These are phyloP conservation scores for Rhodotorula sphaerocarpa DNA, from an alignment of 768 basidiomycete genomes.

Conservation along the genomic window DNA sequence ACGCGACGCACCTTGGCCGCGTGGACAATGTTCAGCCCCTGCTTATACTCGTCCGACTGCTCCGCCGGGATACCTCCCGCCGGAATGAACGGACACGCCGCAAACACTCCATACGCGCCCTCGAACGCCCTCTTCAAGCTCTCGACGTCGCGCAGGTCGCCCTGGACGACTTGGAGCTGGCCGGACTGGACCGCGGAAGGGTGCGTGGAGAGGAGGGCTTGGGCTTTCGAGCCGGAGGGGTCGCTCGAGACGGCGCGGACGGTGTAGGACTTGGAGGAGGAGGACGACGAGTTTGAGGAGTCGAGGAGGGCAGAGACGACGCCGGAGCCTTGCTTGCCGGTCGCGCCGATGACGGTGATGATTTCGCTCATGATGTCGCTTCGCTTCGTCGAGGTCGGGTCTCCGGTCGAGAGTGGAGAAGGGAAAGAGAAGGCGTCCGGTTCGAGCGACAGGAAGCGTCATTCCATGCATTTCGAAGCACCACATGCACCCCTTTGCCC, in stretches of 20 bases:
- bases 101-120: slow-evolving; percentile 5
- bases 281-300: not conserved
- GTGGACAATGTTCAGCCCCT: slow-evolving; percentile 15
- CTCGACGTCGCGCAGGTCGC: not conserved
- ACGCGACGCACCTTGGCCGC: slow-evolving; percentile 14
- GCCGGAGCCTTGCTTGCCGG: slow-evolving; percentile 16
- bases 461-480: too few relatives aligned
- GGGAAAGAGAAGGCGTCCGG: not conserved
- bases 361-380: not conserved
- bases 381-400: too few relatives aligned
- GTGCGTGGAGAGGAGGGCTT: slow-evolving; percentile 2
- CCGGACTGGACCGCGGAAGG: not conserved
- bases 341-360: slow-evolving; percentile 16
- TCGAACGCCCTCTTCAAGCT: slow-evolving; percentile 6
- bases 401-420: not conserved
- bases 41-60: slow-evolving; percentile 1
- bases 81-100: not conserved
- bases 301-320: slow-evolving; percentile 6
- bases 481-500: too few relatives aligned
- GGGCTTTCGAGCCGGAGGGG: not conserved
- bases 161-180: slow-evolving; percentile 4
- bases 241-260: slow-evolving; percentile 14
- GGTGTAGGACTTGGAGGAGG: too few relatives aligned
- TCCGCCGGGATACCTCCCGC: not conserved
- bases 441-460: too few relatives aligned